Conservation (phyloP, 1,284 basidiomycete species). For the Ceratobasidium sp. region DNA sequence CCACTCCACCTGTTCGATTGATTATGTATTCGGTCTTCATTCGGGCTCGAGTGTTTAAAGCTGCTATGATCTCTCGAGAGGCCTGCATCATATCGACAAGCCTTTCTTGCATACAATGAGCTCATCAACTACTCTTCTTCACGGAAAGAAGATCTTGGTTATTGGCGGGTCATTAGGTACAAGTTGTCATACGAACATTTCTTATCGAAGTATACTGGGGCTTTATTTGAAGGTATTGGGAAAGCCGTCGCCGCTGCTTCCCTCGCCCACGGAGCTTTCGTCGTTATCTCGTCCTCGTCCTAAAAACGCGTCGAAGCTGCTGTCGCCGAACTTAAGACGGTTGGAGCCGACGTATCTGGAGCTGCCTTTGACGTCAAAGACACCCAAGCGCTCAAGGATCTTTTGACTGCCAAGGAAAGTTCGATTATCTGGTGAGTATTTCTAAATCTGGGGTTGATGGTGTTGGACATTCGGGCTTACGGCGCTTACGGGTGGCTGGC, state of each 20-base stretch:
- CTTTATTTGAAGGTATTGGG: slow-evolving; percentile 23
- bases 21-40: background rate
- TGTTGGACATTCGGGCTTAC: too few species aligned
- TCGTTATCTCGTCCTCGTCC: slow-evolving; percentile 37
- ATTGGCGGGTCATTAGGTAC: slow-evolving; percentile 31
- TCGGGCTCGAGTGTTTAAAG: background rate
- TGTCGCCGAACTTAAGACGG: slow-evolving; percentile 10
- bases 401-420: slow-evolving; percentile 26
- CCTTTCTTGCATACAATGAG: slow-evolving; percentile 16
- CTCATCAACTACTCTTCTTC: background rate
- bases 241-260: slow-evolving; percentile 32
- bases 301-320: slow-evolving; percentile 33
- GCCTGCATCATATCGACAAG: background rate
- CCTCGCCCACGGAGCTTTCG: slow-evolving; percentile 31
- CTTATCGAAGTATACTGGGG: too few species aligned
- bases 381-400: background rate
- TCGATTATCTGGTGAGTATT: slow-evolving; percentile 35
- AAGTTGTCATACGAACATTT: too few species aligned
- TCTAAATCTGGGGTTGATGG: background rate
- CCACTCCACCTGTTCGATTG: background rate
- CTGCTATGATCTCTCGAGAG: background rate
- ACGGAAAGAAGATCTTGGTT: slow-evolving; percentile 19
- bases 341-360: background rate
- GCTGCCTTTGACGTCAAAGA: slow-evolving; percentile 8
- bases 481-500: too few species aligned